Evolutionary conservation across 495 filamentous ascomycete genomes (phyloP).

Genomic region (Annulohypoxylon stygium): DNA sequence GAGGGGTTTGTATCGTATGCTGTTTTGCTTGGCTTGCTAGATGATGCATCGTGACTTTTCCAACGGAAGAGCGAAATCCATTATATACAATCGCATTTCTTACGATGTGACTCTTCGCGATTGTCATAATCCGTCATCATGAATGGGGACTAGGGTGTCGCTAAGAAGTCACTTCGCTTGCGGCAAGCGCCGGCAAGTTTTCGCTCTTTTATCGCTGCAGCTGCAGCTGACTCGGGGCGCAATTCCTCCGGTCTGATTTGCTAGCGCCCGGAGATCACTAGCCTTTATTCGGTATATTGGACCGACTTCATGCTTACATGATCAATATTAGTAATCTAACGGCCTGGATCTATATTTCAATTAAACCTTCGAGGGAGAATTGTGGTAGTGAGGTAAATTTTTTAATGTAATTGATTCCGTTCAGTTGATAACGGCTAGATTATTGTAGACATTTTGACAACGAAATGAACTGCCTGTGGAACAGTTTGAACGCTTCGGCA

Average conservation of each 20-base stretch:
- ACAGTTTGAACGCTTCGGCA: too few species aligned
- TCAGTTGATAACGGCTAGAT: too few species aligned
- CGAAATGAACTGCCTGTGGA: too few species aligned
- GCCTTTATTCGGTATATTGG: not conserved
- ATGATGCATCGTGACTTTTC: not conserved
- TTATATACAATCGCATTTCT: conserved; percentile 4
- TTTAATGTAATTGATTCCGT: too few species aligned
- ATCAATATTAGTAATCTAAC: not conserved
- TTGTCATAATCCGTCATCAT: not conserved
- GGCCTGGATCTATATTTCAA: too few species aligned
- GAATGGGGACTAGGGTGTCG: not conserved
- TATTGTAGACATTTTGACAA: too few species aligned
- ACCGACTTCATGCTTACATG: conserved; percentile 1
- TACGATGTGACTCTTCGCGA: not conserved
- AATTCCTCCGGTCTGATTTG: conserved; percentile 20
- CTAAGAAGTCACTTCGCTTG: not conserved
- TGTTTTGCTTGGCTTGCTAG: not conserved
- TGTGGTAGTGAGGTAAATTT: too few species aligned
- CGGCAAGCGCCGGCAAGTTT: conserved; percentile 7
- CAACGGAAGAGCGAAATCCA: not conserved
- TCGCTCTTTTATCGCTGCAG: conserved; percentile 31
- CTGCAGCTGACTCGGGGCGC: conserved; percentile 20
- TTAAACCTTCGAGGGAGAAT: too few species aligned
- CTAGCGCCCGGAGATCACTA: conserved; percentile 5
- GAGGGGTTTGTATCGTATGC: not conserved